phyloP scores from a whole-genome alignment of 192 early-diverging fungal genomes.

The Backusella liffmaniae region DNA sequence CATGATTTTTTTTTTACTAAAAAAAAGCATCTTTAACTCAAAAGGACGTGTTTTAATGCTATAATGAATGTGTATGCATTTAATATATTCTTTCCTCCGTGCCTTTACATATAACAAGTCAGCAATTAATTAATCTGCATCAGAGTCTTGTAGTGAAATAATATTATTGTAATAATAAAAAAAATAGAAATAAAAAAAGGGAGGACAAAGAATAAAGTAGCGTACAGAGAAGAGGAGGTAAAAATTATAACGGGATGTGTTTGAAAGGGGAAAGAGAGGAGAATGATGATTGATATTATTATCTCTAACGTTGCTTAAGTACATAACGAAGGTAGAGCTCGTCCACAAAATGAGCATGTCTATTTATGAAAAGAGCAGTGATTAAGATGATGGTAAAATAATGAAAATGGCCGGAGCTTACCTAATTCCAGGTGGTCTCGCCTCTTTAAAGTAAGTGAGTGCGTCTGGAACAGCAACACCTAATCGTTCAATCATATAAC shows the following conservation, averaged over 20 bases:
- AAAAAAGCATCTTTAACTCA: neutral
- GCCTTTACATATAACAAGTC: neutral
- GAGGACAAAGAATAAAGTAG: neutral
- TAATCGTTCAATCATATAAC: slow-evolving; percentile 51
- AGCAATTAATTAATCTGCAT: neutral
- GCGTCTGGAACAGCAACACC: slow-evolving; percentile 49
- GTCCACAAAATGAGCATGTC: slow-evolving; percentile 56
- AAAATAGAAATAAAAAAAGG: neutral
- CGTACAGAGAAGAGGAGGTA: neutral
- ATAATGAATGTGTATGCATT: neutral
- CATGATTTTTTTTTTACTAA: neutral
- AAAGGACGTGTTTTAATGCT: neutral
- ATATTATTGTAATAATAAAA: neutral
- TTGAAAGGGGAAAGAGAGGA: neutral
- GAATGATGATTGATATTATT: neutral
- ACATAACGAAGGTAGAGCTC: slow-evolving; percentile 56
- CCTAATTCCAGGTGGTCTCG: slow-evolving; percentile 52
- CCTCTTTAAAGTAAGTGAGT: slow-evolving; percentile 41
- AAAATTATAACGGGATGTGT: neutral
- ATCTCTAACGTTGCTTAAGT: slow-evolving; percentile 23
- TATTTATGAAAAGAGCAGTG: neutral
- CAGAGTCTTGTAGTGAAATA: neutral
- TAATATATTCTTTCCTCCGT: neutral
- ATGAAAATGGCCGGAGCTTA: slow-evolving; percentile 4
- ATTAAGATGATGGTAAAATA: neutral